Base-by-base conservation (phyloP, 1,139 yeast genomes). In the Pichia sp. region DNA sequence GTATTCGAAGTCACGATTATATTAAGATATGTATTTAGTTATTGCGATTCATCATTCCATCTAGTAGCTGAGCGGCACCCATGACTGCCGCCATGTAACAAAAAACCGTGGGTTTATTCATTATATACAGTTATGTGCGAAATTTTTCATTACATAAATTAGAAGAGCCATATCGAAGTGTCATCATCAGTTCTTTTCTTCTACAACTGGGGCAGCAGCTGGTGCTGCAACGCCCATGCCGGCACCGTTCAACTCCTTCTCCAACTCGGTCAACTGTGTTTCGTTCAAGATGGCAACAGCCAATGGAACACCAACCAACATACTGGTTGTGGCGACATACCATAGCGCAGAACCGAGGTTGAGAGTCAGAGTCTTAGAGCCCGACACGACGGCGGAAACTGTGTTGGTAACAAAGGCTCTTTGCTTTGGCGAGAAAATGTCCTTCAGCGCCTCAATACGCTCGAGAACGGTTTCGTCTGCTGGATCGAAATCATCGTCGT, bases 221-320 rank as follows among this genome's bases (percentile, higher is more conserved):
- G 92, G 87, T 51, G 89, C 84, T 62, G 87, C 95, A 68, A 85
- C 89, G 41, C 95, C 89, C 47, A 63, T 61, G 73, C 87, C 90
- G 70, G 87, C 92, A 70, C 90, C 78, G 64, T 87, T 84, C 80
- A 90, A 85, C 69, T 90, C 95, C 77, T 88, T 89, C 76, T 92
- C 97, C 87, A 90, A 82, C 75, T 92, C 97, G 70, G 61, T 84
- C 70, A 92, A 80, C 75, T 92, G 97, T 67, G 90, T 93, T 76
- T 92, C 99, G 59, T 92, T 84, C 67, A 92, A 79, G 63, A 92
- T 87, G 53, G 97, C 88, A 68, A 93, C 78, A 7, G 97, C 85
- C 64, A 90, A 78, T 60, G 99, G 99, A 54, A 90, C 96, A 69
- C 97, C 97, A 67, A 93, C 77, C 62, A 93, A 80, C 66, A 95